These are phyloP conservation scores for Clavariopsis aquatica DNA, from an alignment of 495 filamentous ascomycete species.

Conservation along the genomic window DNA sequence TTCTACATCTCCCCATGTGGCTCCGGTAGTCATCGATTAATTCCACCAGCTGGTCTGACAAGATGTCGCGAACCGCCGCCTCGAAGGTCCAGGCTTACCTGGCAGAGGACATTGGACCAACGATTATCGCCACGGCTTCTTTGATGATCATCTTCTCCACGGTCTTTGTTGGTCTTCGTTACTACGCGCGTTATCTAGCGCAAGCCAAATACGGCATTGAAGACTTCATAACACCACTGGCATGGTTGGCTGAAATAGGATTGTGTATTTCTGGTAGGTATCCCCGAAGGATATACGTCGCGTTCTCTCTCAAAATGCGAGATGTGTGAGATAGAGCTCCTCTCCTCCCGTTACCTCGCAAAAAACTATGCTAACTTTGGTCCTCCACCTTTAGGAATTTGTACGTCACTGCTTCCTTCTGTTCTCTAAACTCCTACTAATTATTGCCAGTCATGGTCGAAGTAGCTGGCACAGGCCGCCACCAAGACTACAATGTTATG, in stretches of 20 bases:
- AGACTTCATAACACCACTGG: constrained; percentile 25
- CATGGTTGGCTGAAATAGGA: constrained; percentile 21
- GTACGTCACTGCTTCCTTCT: neutral
- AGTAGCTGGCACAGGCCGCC: constrained; percentile 20
- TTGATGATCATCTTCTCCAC: constrained; percentile 24
- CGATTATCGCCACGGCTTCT: constrained; percentile 25
- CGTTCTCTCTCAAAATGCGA: no score
- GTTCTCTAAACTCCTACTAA: neutral
- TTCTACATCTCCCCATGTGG: constrained; percentile 3
- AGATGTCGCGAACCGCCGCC: constrained; percentile 6
- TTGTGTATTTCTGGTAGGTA: constrained; percentile 17
- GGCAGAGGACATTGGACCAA: constrained; percentile 22
- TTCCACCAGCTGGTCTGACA: neutral
- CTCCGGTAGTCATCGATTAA: constrained; percentile 14
- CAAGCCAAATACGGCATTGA: constrained; percentile 11
- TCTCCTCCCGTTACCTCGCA: no score
- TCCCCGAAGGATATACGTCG: no score
- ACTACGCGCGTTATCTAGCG: constrained; percentile 24
- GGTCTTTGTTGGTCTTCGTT: constrained; percentile 18
- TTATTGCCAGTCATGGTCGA: constrained; percentile 19
- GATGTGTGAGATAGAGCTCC: no score
- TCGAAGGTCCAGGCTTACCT: constrained; percentile 8
- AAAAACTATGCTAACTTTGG: no score
- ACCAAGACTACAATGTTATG: constrained; percentile 6
- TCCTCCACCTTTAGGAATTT: no score